These are phyloP conservation scores for Gossypium herbaceum DNA, from an alignment of 345 rosid species.

Conservation along the genomic window DNA sequence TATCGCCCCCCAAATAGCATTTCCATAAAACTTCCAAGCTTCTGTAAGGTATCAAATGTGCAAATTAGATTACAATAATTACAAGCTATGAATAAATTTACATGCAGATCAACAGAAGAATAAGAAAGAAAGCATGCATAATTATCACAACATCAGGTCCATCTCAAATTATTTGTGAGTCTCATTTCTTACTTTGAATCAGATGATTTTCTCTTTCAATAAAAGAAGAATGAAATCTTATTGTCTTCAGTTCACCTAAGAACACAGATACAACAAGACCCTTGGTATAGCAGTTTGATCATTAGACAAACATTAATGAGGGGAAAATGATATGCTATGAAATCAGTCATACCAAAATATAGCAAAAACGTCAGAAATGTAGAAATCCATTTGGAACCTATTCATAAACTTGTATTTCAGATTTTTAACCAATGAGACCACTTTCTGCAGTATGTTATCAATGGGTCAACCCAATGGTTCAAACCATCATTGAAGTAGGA, in stretches of 20 bases:
- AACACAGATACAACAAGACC: not conserved
- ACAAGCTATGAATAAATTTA: not conserved
- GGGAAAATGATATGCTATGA: not conserved
- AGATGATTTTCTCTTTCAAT: not conserved
- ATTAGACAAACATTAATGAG: not conserved
- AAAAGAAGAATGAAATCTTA: not conserved
- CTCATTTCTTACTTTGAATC: not conserved
- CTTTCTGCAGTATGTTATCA: not conserved
- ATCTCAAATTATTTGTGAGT: not conserved
- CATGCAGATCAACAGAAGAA: not conserved
- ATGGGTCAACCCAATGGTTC: not conserved
- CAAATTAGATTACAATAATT: not conserved
- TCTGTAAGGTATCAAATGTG: slow-evolving; percentile 41
- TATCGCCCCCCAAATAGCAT: slow-evolving; percentile 97
- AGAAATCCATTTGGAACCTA: not conserved
- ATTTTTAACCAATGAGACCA: not conserved
- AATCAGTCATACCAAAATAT: not conserved
- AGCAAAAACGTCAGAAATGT: not conserved
- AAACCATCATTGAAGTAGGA: not conserved
- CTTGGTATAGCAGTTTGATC: not conserved
- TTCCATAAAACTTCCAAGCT: slow-evolving; percentile 99
- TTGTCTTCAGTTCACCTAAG: not conserved
- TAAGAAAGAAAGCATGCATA: not conserved
- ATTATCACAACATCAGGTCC: not conserved
- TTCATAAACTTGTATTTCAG: not conserved